phyloP scores from a whole-genome alignment of 768 basidiomycete genomes.

The Lactifluus echinatus region DNA sequence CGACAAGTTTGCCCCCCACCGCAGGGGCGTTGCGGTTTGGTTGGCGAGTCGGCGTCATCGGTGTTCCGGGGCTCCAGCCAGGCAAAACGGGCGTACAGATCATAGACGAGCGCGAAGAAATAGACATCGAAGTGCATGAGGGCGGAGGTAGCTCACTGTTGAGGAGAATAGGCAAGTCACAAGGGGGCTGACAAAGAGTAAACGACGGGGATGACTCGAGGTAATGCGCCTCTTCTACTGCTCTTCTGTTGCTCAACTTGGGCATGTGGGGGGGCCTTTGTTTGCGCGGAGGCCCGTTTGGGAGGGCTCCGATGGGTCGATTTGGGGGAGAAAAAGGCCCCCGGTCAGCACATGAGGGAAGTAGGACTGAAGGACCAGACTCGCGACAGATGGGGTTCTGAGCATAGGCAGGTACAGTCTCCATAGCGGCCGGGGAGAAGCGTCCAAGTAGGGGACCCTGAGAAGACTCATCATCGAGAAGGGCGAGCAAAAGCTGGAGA shows the following conservation, averaged over 20 bases:
- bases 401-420: not conserved
- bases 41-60: constrained; percentile 15
- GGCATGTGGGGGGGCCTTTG: not conserved
- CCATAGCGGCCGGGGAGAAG: constrained; percentile 9
- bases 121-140: constrained; percentile 12
- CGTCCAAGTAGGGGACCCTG: constrained; percentile 14
- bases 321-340: not conserved
- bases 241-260: not conserved
- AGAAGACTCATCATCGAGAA: constrained; percentile 15
- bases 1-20: constrained; percentile 4
- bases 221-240: not conserved
- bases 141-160: constrained; percentile 10
- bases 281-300: not conserved
- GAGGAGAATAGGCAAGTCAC: constrained; percentile 14
- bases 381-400: not conserved
- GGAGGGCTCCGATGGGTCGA: not conserved
- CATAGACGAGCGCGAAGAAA: constrained; percentile 17
- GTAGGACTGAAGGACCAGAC: not conserved
- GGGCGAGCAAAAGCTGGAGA: constrained; percentile 15
- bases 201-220: constrained; percentile 14
- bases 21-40: constrained; percentile 6
- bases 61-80: constrained; percentile 3
- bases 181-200: constrained; percentile 2
- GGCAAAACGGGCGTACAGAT: constrained; percentile 14
- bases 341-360: not conserved